phyloP scores from a whole-genome alignment of 257 asterid species.

The Anisodus acutangulus region DNA sequence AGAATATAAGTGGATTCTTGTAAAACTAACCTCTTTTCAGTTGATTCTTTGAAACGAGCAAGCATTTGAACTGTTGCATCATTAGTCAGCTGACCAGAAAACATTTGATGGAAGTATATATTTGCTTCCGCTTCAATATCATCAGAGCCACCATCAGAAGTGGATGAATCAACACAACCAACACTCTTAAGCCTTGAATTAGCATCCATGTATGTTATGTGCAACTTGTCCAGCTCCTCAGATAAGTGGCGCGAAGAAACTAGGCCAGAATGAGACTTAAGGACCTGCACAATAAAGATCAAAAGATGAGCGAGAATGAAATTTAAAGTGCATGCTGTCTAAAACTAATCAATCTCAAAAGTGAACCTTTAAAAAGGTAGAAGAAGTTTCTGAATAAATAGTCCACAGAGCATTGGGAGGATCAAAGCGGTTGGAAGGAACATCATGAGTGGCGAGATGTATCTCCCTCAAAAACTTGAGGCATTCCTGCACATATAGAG shows the following conservation, averaged over 20 bases:
- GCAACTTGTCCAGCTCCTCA: conserved; percentile 76
- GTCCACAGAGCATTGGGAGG: conserved; percentile 58
- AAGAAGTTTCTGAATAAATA: conserved; percentile 67
- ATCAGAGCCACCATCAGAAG: conserved; percentile 39
- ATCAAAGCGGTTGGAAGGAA: conserved; percentile 64
- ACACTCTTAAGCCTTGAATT: conserved; percentile 58
- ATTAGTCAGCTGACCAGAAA: conserved; percentile 71
- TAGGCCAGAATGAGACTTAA: conserved; percentile 69
- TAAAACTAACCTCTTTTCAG: conserved; percentile 63
- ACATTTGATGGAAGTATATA: conserved; percentile 85
- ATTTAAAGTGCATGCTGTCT: conserved; percentile 22
- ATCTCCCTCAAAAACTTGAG: conserved; percentile 78
- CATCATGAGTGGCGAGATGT: conserved; percentile 62
- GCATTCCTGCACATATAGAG: conserved; percentile 68
- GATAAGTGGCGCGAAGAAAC: conserved; percentile 62
- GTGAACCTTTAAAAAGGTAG: conserved; percentile 74
- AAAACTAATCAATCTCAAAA: conserved; percentile 17
- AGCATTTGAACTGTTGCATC: conserved; percentile 87
- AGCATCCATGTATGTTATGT: conserved; percentile 56
- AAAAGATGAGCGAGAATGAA: conserved; percentile 6
- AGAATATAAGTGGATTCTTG: neutral
- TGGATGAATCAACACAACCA: conserved; percentile 54
- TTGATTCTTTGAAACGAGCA: conserved; percentile 77
- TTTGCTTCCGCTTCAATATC: conserved; percentile 86
- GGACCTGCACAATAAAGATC: conserved; percentile 61